Evolutionary conservation across 441 rosid genomes (phyloP), one percentile per base, ranked within the genome.

Genomic region (Croton setiger): DNA sequence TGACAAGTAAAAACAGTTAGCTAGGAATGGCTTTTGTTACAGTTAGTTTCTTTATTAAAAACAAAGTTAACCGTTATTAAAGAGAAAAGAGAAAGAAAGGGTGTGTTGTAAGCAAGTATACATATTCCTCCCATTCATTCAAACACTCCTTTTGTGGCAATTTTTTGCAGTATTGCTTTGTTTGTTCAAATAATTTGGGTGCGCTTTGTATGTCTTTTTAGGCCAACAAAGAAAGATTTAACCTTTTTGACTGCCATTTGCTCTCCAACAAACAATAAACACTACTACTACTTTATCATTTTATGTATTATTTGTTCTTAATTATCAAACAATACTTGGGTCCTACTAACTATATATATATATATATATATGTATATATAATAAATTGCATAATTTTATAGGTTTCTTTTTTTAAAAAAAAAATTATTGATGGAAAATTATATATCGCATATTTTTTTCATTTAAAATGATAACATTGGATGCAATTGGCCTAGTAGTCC

Each of bases 191-290:
- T 81, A 78, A 82, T 76, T 82, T 83, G 80, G 82, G 69, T 76
- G 77, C 79, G 63, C 87, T 81, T 87, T 85, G 86, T 75, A 84
- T 85, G 85, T 84, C 91, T 87, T 89, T 90, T 88, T 78, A 79
- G 85, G 86, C 90, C 80, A 84, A 70, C 78, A 80, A 83, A 84
- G 31, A 27, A 27, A 27, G 85, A 78, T 68, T 52, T 49, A 75
- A 80, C 83, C 91, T 88, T 87, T 90, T 87, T 89, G 86, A 87
- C 93, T 74, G 55, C 23, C 55, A 52, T 52, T 6, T 52, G 76
- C 56, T 67, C 72, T 76, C 85, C 72, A 52, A 72, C 66, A 78
- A 64, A 56, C 74, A 77, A 74, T 74, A 69, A 76, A 74, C 78
- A 63, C 76, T 75, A 7, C 31, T 27, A 27, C 52, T 48, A 48